These are phyloP conservation scores for Pichia sp. DNA, from an alignment of 1,139 yeast genomes.

Conservation along the genomic window DNA sequence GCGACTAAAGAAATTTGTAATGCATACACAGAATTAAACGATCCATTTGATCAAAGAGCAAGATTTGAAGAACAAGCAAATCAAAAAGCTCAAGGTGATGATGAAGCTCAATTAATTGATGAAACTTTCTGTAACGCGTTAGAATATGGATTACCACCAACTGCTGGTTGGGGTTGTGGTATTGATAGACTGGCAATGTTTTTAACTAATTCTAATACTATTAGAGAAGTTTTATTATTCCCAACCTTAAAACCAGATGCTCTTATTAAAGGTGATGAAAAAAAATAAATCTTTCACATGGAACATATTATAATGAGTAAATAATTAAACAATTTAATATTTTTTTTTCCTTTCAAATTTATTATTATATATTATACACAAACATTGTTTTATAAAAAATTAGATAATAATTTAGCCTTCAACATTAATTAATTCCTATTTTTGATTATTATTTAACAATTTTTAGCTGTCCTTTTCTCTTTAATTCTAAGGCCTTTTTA, in stretches of 20 bases:
- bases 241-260: conserved; percentile 97
- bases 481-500: conserved; percentile 82
- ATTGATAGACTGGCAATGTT: conserved; percentile 98
- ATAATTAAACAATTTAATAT: too few relatives aligned
- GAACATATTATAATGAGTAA: too few relatives aligned
- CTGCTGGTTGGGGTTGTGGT: conserved; percentile 99
- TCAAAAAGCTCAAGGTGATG: conserved; percentile 98
- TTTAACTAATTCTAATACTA: conserved; percentile 91
- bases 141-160: conserved; percentile 98
- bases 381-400: too few relatives aligned
- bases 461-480: conserved; percentile 60
- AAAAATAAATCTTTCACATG: conserved; percentile 18
- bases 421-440: too few relatives aligned
- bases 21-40: conserved; percentile 98
- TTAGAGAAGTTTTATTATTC: conserved; percentile 95
- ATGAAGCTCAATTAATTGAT: conserved; percentile 94
- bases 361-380: conserved; percentile 2
- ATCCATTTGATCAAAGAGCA: conserved; percentile 95
- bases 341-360: not conserved
- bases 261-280: conserved; percentile 29
- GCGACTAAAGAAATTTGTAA: conserved; percentile 98
- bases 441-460: conserved; percentile 12
- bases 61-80: conserved; percentile 98
- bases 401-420: too few relatives aligned
- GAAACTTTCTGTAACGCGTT: conserved; percentile 96